Base-by-base conservation (phyloP, 805 yeast genomes). In the Wickerhamomyces chambardii region DNA sequence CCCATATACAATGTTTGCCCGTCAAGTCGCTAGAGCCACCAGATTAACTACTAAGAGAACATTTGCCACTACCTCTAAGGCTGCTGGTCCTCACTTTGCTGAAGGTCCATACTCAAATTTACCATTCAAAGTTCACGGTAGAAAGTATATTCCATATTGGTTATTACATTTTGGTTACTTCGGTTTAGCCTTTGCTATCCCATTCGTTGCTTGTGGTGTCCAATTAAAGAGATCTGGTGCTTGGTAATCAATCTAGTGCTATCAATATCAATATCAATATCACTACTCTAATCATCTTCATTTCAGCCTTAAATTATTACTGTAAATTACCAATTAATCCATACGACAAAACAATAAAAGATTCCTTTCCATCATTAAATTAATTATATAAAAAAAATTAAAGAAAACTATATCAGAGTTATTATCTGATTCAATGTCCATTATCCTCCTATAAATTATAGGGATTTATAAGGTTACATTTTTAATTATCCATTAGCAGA, bases 41-140 rank as follows among this genome's bases (percentile, higher is more conserved):
- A 47, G 40, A 40, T 44, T 41, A 41, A 29, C 40, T n/a, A 45
- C 60, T 32, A 56, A 53, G 47, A 66, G 82, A 61, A 53, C 64
- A 28, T 78, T 78, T 58, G 63, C 79, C 45, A 63, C 86, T 47
- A 63, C 80, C 32, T 54, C 81, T 38, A 57, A 66, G 49, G 59
- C 39, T 34, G 58, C 56, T 36, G 66, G 63, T 33, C 69, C 51
- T 44, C 83, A 75, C 64, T 78, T 72, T 56, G 76, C 77, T 51
- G 82, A 75, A 55, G 97, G 97, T 55, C 78, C 80, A 32, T 92
- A 92, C 79, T 69, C 82, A 54, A 90, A 92, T 75, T 57, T 90
- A 45, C 98, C 98, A 47, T 92, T 90, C 78, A 77, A 77, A 73
- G 95, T 90, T 44, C 87, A 86, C 74, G 71, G 79, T 75, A 87